These are phyloP conservation scores for Suillus subalutaceus DNA, from an alignment of 768 basidiomycete species.

Conservation along the genomic window DNA sequence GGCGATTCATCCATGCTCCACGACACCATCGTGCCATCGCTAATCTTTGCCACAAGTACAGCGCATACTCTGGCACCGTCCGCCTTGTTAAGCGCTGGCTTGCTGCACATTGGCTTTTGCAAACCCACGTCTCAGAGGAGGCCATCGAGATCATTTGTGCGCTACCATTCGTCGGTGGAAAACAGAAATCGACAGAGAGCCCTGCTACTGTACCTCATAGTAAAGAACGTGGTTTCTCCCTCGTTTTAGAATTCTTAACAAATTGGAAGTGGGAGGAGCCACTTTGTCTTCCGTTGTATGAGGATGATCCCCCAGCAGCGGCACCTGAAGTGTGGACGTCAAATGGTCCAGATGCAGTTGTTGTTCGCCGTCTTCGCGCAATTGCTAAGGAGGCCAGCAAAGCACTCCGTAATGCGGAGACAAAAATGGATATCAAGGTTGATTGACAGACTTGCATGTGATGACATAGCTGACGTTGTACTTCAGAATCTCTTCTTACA, in stretches of 20 bases:
- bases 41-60: slow-evolving; percentile 75
- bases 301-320: slow-evolving; percentile 17
- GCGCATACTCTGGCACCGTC: slow-evolving; percentile 83
- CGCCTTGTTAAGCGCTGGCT: slow-evolving; percentile 94
- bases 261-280: slow-evolving; percentile 86
- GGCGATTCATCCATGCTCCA: slow-evolving; percentile 80
- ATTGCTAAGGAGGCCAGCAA: slow-evolving; percentile 78
- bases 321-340: slow-evolving; percentile 65
- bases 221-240: slow-evolving; percentile 80
- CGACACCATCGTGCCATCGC: slow-evolving; percentile 85
- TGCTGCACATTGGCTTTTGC: slow-evolving; percentile 84
- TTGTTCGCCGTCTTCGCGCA: slow-evolving; percentile 71
- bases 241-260: slow-evolving; percentile 70
- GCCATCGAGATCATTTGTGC: slow-evolving; percentile 87
- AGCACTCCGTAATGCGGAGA: slow-evolving; percentile 55
- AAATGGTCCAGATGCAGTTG: slow-evolving; percentile 64
- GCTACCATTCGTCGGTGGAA: slow-evolving; percentile 65
- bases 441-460: slow-evolving; percentile 15
- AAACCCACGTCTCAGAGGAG: slow-evolving; percentile 72
- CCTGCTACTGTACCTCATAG: slow-evolving; percentile 62
- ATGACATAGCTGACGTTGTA: slow-evolving; percentile 1
- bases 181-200: slow-evolving; percentile 34
- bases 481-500: slow-evolving; percentile 82
- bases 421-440: slow-evolving; percentile 62
- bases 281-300: slow-evolving; percentile 74